Percentiles rank a stretch among this genome's conserved stretches.
Conservation (phyloP, 768 basidiomycete species). For the Leccinum boreale region DNA sequence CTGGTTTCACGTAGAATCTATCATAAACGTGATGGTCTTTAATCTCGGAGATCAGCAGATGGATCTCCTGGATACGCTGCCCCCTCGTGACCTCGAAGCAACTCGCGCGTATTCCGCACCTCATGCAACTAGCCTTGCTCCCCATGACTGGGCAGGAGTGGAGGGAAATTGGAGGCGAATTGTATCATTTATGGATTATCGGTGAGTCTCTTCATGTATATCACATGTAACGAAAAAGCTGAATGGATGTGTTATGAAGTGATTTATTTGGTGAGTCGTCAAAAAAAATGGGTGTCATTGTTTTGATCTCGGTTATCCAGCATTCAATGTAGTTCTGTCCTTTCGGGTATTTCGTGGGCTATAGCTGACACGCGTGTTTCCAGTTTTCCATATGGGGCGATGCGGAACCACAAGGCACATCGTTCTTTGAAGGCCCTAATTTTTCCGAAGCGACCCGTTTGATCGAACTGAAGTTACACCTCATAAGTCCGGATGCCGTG, state of each 20-base stretch:
- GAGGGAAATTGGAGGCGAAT: constrained; percentile 74
- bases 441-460: constrained; percentile 67
- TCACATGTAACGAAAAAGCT: constrained; percentile 32
- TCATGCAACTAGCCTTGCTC: constrained; percentile 29
- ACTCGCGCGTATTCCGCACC: constrained; percentile 56
- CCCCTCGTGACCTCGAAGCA: constrained; percentile 50
- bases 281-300: background rate
- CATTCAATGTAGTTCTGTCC: constrained; percentile 45
- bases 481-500: constrained; percentile 36
- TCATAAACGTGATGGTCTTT: constrained; percentile 50
- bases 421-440: constrained; percentile 49
- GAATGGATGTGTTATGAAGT: constrained; percentile 8
- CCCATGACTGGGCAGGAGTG: constrained; percentile 69
- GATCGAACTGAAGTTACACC: constrained; percentile 51
- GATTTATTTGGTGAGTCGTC: constrained; percentile 24
- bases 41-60: constrained; percentile 49
- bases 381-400: constrained; percentile 23
- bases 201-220: constrained; percentile 35
- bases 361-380: background rate
- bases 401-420: constrained; percentile 16
- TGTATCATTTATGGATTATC: constrained; percentile 78
- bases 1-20: constrained; percentile 62
- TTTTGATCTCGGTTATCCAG: constrained; percentile 24
- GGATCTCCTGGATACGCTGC: constrained; percentile 36
- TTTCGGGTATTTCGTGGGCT: background rate